phyloP scores from a whole-genome alignment of 73 alveolate species.

The Blepharisma japonicum region DNA sequence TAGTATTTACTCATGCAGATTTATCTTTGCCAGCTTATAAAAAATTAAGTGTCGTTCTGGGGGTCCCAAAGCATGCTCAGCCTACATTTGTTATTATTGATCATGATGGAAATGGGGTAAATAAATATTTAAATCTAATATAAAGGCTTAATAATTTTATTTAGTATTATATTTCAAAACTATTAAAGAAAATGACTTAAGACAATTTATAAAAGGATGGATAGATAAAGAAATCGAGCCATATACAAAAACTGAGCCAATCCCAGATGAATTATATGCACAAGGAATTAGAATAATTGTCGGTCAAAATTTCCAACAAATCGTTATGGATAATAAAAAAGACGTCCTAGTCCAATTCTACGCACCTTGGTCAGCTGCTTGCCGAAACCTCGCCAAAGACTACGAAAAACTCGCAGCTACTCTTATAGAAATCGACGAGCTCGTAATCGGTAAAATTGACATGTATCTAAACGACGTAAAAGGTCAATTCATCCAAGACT shows the following conservation, averaged over 20 bases:
- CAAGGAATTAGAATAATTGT: constrained; percentile 89
- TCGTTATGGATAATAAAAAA: constrained; percentile 75
- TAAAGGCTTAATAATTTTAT: neutral
- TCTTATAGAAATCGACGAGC: constrained; percentile 52
- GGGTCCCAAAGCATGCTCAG: neutral
- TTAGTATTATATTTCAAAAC: neutral
- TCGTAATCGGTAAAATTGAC: constrained; percentile 90
- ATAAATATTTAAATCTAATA: neutral
- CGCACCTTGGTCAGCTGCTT: constrained; percentile 70
- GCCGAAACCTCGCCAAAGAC: constrained; percentile 86
- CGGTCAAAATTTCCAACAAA: constrained; percentile 83
- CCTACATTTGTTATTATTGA: too few relatives aligned
- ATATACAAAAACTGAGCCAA: constrained; percentile 81
- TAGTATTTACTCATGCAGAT: neutral
- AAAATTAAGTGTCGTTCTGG: neutral
- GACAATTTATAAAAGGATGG: neutral
- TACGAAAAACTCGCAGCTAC: constrained; percentile 83
- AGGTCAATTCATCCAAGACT: constrained; percentile 69
- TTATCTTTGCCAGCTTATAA: neutral
- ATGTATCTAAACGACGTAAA: constrained; percentile 88
- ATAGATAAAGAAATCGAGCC: constrained; percentile 7
- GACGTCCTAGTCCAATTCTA: constrained; percentile 70
- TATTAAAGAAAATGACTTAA: neutral
- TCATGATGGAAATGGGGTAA: neutral
- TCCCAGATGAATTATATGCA: constrained; percentile 70